These are phyloP conservation scores for Posidonia oceanica DNA, from an alignment of 116 monocot species.

Conservation along the genomic window DNA sequence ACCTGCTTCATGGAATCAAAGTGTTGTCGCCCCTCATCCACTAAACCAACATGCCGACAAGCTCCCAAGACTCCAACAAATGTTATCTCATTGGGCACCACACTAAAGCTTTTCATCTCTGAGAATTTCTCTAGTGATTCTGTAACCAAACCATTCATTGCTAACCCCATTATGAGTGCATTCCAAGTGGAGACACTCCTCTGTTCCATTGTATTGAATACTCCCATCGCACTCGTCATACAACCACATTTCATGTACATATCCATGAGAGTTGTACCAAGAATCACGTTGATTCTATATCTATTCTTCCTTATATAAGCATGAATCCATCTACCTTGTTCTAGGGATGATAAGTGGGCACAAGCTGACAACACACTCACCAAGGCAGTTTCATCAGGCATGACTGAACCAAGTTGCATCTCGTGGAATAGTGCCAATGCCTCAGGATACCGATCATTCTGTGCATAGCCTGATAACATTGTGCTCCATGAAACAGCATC, in stretches of 20 bases:
- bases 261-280: slow-evolving; percentile 66
- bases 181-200: slow-evolving; percentile 69
- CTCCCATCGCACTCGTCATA: slow-evolving; percentile 33
- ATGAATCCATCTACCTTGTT: slow-evolving; percentile 80
- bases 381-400: slow-evolving; percentile 57
- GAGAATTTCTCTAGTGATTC: slow-evolving; percentile 56
- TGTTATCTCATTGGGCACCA: slow-evolving; percentile 64
- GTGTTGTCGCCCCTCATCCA: slow-evolving; percentile 39
- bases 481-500: slow-evolving; percentile 73
- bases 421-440: slow-evolving; percentile 44
- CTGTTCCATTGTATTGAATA: slow-evolving; percentile 47
- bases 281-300: slow-evolving; percentile 27
- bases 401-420: slow-evolving; percentile 50
- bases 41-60: slow-evolving; percentile 66
- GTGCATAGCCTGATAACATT: slow-evolving; percentile 65
- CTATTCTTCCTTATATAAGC: slow-evolving; percentile 35
- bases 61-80: slow-evolving; percentile 75
- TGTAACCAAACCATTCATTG: slow-evolving; percentile 47
- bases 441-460: slow-evolving; percentile 40
- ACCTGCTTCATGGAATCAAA: slow-evolving; percentile 20
- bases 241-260: slow-evolving; percentile 98
- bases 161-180: slow-evolving; percentile 63
- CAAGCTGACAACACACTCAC: slow-evolving; percentile 78
- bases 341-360: slow-evolving; percentile 43
- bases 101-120: slow-evolving; percentile 48